Evolutionary conservation across 148 eudicot genomes (phyloP), one percentile per base, ranked within the genome.

Genomic region (Nepenthes mirabilis): DNA sequence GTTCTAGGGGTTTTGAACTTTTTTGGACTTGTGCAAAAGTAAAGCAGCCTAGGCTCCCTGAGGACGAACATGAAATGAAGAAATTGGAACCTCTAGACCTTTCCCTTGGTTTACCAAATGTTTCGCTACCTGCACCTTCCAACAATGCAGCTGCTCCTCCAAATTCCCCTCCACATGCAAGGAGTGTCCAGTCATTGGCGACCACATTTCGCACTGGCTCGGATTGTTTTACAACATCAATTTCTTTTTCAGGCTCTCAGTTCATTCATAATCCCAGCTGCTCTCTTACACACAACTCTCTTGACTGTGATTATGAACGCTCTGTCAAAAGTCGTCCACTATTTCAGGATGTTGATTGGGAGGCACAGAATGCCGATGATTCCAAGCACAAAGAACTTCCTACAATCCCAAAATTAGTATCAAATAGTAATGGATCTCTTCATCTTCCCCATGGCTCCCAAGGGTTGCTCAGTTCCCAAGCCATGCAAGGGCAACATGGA

Each of bases 191-290:
- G 61, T 93, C 96, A 47, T 71, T 83, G 68, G 83, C 79, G 10
- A 86, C 95, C 73, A 65, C 91, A 51, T 82, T 82, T 63, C 72
- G 75, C 33, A 79, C 98, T 37, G 82, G 84, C 60, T 93, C 99
- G 62, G 99, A 93, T 80, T 82, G 85, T 52, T 88, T 84, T 63
- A 84, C 93, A 6, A 66, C 83, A 49, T 91, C 99, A 1, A 77
- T 88, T 68, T 91, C 97, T 33, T 84, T 88, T 70, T 88, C 99
- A n/a, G 99, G 96, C 65, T 86, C 95, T 53, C 91, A 88, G 66
- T 77, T 83, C 43, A 76, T 78, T 47, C 95, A 84, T 74, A 88
- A 93, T 55, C 89, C 84, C 34, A 93, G 96, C 73, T 93, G 96
- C 68, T 93, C 95, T 14, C 69, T 84, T 33, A 83, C 88, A 11